A percentile compares a stretch with the other conserved stretches of the same genome.
These are phyloP conservation scores for Cercis canadensis DNA, from an alignment of 306 rosid species.

Conservation along the genomic window DNA sequence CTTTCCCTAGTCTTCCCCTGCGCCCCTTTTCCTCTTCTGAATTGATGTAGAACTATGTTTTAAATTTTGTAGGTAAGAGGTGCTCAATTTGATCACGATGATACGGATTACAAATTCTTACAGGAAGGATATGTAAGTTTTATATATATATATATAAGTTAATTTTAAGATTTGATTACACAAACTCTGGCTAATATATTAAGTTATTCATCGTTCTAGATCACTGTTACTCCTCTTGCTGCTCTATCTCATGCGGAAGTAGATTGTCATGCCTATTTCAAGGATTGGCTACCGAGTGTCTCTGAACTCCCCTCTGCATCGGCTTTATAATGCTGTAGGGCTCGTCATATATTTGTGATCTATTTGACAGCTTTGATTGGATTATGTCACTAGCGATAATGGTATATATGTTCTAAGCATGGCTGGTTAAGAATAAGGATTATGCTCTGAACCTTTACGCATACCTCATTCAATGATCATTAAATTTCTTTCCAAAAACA, in stretches of 20 bases:
- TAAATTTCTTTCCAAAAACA: no score
- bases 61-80: conserved; percentile 59
- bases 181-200: not conserved
- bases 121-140: conserved; percentile 85
- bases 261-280: conserved; percentile 61
- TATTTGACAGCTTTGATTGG: conserved; percentile 18
- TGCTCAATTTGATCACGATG: conserved; percentile 47
- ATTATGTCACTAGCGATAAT: not conserved
- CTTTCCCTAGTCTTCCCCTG: no score
- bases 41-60: conserved; percentile 26
- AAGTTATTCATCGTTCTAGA: conserved; percentile 48
- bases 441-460: no score
- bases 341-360: conserved; percentile 36
- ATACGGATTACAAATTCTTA: conserved; percentile 60
- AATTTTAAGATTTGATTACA: not conserved
- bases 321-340: conserved; percentile 57
- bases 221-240: conserved; percentile 86
- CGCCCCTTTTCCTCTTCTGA: not conserved
- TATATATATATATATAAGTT: not conserved
- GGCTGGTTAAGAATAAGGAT: no score
- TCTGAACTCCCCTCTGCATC: conserved; percentile 55
- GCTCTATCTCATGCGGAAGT: conserved; percentile 63
- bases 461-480: no score
- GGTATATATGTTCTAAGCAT: no score
- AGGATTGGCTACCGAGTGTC: conserved; percentile 73